Evolutionary conservation across 768 basidiomycete genomes (phyloP).

Genomic region (Erythrobasidium yunnanense): DNA sequence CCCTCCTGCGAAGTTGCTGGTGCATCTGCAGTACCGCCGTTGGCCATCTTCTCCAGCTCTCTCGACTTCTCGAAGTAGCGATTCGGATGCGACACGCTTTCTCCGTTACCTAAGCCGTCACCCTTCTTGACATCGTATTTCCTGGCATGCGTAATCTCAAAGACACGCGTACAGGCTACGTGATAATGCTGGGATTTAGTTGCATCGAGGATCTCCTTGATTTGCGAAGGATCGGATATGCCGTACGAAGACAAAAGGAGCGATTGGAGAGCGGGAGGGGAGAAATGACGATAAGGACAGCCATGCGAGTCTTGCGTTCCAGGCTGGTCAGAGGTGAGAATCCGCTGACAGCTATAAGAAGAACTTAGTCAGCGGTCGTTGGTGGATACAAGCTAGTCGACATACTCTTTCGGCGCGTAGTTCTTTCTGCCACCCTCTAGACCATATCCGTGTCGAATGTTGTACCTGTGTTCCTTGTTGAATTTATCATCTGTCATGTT

Average conservation of each 20-base stretch:
- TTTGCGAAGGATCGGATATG: constrained; percentile 55
- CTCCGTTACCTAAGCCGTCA: constrained; percentile 72
- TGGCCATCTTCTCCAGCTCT: constrained; percentile 24
- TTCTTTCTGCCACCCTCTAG: constrained; percentile 89
- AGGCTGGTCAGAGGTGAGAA: constrained; percentile 61
- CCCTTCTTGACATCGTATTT: constrained; percentile 62
- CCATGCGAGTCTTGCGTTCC: constrained; percentile 62
- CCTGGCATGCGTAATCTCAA: constrained; percentile 73
- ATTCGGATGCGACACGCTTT: constrained; percentile 89
- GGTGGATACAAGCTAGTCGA: no score
- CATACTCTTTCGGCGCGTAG: constrained; percentile 80
- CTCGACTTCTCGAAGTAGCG: constrained; percentile 46
- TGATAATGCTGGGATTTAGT: constrained; percentile 78
- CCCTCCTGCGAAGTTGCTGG: neutral
- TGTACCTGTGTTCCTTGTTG: constrained; percentile 95
- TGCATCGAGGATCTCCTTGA: constrained; percentile 67
- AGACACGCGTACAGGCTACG: constrained; percentile 92
- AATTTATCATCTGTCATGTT: constrained; percentile 82
- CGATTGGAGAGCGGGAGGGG: constrained; percentile 65
- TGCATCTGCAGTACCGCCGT: constrained; percentile 30
- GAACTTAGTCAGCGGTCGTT: neutral
- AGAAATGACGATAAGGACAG: constrained; percentile 86
- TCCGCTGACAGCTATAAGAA: constrained; percentile 68
- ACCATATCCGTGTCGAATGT: constrained; percentile 89
- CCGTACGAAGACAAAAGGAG: constrained; percentile 62